phyloP scores from a whole-genome alignment of 805 yeast species.

The Teunomyces gatunensis region DNA sequence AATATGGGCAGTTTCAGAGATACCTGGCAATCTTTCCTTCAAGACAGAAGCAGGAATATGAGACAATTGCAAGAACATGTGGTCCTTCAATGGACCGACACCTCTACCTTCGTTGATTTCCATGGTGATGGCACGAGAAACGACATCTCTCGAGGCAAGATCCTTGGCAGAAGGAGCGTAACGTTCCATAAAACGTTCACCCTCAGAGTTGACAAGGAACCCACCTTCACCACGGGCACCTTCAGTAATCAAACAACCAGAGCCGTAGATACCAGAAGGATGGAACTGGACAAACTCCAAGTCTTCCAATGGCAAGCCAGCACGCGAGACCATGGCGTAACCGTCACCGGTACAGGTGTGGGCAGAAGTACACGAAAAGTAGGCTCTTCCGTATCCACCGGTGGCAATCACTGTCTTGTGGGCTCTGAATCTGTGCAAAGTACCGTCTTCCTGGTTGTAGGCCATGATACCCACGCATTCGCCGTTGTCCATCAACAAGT shows the following conservation, averaged over 20 bases:
- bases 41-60: conserved; percentile 91
- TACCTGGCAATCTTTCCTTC: conserved; percentile 97
- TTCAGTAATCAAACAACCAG: conserved; percentile 98
- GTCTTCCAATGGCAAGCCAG: conserved; percentile 97
- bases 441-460: conserved; percentile 98
- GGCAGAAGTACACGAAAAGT: conserved; percentile 98
- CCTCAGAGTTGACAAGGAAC: conserved; percentile 89
- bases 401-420: conserved; percentile 96
- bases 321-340: conserved; percentile 96
- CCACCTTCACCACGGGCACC: conserved; percentile 99
- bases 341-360: conserved; percentile 99
- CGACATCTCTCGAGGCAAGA: conserved; percentile 97
- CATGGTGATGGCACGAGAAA: conserved; percentile 96
- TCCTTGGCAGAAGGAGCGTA: conserved; percentile 99
- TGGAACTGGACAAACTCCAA: conserved; percentile 98
- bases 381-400: conserved; percentile 98
- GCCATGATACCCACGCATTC: conserved; percentile 96
- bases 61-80: conserved; percentile 88
- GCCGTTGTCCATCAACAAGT: conserved; percentile 90
- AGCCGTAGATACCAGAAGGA: conserved; percentile 98
- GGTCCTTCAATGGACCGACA: conserved; percentile 95
- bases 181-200: conserved; percentile 99
- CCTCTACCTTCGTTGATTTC: conserved; percentile 99
- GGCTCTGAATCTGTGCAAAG: conserved; percentile 95
- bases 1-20: conserved; percentile 96